Percentiles rank a stretch among this genome's conserved stretches.
Evolutionary conservation across 2,329 filamentous ascomycete genomes (phyloP).

Genomic region (Arthrobotrys musiformis): DNA sequence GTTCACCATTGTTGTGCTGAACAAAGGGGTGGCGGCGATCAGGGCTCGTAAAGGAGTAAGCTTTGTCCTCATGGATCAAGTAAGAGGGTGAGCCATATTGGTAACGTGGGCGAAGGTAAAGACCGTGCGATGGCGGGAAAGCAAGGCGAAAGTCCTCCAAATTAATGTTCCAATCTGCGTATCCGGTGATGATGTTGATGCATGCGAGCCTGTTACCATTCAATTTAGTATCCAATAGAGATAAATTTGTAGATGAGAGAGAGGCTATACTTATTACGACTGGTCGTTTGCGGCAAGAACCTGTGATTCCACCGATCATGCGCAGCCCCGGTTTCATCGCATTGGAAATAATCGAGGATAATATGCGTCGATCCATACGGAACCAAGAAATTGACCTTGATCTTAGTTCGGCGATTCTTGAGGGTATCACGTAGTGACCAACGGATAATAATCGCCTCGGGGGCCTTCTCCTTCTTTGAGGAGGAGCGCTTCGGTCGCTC

Average conservation of each 20-base stretch:
- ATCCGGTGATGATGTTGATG: slow-evolving; percentile 49
- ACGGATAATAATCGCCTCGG: slow-evolving; percentile 43
- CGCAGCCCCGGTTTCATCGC: neutral
- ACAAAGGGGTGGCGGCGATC: slow-evolving; percentile 6
- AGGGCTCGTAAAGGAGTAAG: slow-evolving; percentile 38
- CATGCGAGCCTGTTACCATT: slow-evolving; percentile 30
- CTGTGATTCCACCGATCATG: slow-evolving; percentile 8
- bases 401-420: slow-evolving; percentile 33
- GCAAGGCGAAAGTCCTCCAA: slow-evolving; percentile 31
- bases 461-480: slow-evolving; percentile 37
- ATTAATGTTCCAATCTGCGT: slow-evolving; percentile 46
- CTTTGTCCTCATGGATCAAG: slow-evolving; percentile 22
- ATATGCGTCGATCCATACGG: slow-evolving; percentile 38
- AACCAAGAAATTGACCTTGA: slow-evolving; percentile 34
- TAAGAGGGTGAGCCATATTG: slow-evolving; percentile 25
- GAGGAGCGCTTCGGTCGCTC: slow-evolving; percentile 33
- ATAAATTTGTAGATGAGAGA: neutral
- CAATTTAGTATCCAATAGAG: neutral
- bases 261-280: slow-evolving; percentile 31
- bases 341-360: slow-evolving; percentile 41
- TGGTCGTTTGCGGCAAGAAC: slow-evolving; percentile 3
- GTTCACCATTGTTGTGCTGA: neutral
- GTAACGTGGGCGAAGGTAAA: slow-evolving; percentile 40
- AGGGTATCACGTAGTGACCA: slow-evolving; percentile 42
- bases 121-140: slow-evolving; percentile 15